Evolutionary conservation across 192 early-diverging fungal genomes (phyloP).

Genomic region (Oehlia diaphana): DNA sequence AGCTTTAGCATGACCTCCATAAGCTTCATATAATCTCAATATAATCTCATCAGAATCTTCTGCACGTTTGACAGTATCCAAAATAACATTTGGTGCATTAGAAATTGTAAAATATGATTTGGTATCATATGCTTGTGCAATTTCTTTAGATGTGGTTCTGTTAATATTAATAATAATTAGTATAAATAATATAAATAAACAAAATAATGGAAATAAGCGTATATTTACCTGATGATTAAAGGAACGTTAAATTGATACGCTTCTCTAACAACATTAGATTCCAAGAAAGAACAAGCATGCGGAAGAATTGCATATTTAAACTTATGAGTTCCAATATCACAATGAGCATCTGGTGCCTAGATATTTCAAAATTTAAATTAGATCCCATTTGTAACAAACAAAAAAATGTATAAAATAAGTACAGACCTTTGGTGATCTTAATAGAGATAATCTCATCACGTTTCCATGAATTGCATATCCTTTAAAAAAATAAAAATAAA

Average conservation of each 20-base stretch:
- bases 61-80: constrained; percentile 91
- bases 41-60: constrained; percentile 77
- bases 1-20: constrained; percentile 77
- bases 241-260: constrained; percentile 93
- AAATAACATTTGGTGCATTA: constrained; percentile 70
- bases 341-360: constrained; percentile 59
- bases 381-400: neutral
- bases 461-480: constrained; percentile 81
- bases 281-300: constrained; percentile 78
- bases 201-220: neutral
- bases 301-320: constrained; percentile 93
- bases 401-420: neutral
- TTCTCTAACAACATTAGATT: constrained; percentile 82
- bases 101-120: constrained; percentile 45
- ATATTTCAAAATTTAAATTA: neutral
- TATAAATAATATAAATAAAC: neutral
- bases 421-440: constrained; percentile 83
- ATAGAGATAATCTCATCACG: constrained; percentile 78
- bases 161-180: neutral
- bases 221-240: constrained; percentile 50
- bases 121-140: neutral
- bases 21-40: constrained; percentile 88
- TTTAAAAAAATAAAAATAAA: neutral
- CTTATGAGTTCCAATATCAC: constrained; percentile 72
- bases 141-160: constrained; percentile 25